A percentile compares a stretch with the other conserved stretches of the same genome.
Conservation (phyloP, 305 asterid species). For the Euphrasia arctica region DNA sequence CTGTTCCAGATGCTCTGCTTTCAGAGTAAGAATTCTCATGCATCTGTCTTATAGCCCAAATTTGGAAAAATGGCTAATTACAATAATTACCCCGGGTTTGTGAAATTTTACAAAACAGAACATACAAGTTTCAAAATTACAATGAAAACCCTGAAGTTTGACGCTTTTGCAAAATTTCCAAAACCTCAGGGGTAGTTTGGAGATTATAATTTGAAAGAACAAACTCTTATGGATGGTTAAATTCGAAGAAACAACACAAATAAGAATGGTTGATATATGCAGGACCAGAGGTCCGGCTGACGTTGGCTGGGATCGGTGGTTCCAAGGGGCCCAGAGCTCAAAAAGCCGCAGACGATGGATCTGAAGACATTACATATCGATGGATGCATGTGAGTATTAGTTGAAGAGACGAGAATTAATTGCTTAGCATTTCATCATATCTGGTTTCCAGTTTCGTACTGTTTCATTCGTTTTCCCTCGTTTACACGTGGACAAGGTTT, state of each 20-base stretch:
- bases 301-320: conserved; percentile 80
- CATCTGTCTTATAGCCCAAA: background rate
- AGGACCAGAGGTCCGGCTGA: conserved; percentile 71
- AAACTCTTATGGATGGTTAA: background rate
- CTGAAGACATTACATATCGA: conserved; percentile 22
- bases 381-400: background rate
- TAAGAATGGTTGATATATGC: conserved; percentile 20
- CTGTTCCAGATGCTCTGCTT: conserved; percentile 77
- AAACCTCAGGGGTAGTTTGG: background rate
- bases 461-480: background rate
- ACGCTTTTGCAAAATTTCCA: background rate
- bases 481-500: background rate
- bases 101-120: background rate
- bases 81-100: background rate
- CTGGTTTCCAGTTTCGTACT: conserved; percentile 1
- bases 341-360: conserved; percentile 64
- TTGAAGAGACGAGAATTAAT: background rate
- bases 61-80: background rate
- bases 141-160: background rate
- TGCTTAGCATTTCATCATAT: background rate
- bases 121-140: background rate
- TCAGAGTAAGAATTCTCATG: conserved; percentile 48
- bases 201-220: background rate
- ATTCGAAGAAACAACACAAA: background rate
- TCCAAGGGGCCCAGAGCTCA: conserved; percentile 73